phyloP scores from a whole-genome alignment of 257 asterid genomes.

The Penstemon davidsonii region DNA sequence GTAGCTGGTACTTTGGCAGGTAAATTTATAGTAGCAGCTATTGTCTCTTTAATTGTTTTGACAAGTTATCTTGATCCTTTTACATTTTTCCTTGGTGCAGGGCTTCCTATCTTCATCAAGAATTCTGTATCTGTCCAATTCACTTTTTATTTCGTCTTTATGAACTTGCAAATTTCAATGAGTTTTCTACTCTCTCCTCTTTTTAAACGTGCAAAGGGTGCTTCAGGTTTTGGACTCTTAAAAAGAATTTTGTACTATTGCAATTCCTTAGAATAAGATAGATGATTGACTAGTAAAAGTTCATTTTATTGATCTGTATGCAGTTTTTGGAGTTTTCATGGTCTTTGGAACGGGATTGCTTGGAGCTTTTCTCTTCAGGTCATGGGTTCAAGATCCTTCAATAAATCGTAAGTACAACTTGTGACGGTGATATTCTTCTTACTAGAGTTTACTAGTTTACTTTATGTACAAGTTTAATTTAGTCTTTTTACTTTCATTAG shows the following conservation, averaged over 20 bases:
- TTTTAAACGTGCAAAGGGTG: slow-evolving; percentile 37
- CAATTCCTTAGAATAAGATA: not conserved
- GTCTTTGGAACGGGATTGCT: not conserved
- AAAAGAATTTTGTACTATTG: not conserved
- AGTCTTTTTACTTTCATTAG: too few relatives aligned
- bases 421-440: not conserved
- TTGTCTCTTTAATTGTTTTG: not conserved
- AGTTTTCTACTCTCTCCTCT: slow-evolving; percentile 37
- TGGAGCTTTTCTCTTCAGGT: not conserved
- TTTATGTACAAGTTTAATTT: not conserved
- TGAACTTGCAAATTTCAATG: slow-evolving; percentile 43
- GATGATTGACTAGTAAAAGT: not conserved
- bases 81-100: slow-evolving; percentile 27
- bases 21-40: slow-evolving; percentile 5
- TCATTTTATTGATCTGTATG: not conserved
- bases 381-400: not conserved
- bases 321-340: slow-evolving; percentile 7
- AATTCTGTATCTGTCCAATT: slow-evolving; percentile 37
- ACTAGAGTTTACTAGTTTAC: not conserved
- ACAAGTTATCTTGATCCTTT: slow-evolving; percentile 12
- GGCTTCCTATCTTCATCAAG: slow-evolving; percentile 38
- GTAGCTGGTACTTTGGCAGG: slow-evolving; percentile 41
- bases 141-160: slow-evolving; percentile 40
- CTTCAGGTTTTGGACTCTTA: slow-evolving; percentile 32
- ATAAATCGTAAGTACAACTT: not conserved